Base-by-base conservation (phyloP, 768 basidiomycete species). In the Termitomyces bulborhizus region DNA sequence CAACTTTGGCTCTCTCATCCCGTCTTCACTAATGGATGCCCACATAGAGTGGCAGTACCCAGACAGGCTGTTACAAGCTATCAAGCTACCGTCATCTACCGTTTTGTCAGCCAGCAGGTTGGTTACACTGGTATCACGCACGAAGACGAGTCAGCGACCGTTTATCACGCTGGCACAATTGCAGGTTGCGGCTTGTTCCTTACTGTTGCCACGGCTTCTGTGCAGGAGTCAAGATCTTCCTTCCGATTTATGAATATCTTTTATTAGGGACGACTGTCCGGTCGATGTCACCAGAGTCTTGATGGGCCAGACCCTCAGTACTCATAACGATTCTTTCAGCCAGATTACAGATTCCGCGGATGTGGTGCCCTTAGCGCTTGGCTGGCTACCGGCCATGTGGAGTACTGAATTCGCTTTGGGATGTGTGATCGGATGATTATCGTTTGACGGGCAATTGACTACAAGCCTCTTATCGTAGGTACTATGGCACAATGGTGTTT, bases 101-200 rank as follows among this genome's bases (percentile, higher is more conserved):
- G 76, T 3, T 78, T 78, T 59, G 67, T 76, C 46, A 72, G 70
- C 51, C 71, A 77, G 48, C 68, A 76, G 31, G 69, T 79, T 41
- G 68, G 72, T 47, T 69, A 73, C 18, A 73, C 72, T 12, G 74
- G 74, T 1, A 68, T 79, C 6, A 76, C 73, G 6, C 61, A 65
- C 16, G 75, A 75, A 4, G 73, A 77, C 40, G 76, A 78, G 66
- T 63, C 53, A 18, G 54, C 59, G 51, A 75, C 72, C 1, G 77
- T 76, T 2, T 79, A 78, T 59, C 79, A 75, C 60, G 77, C 76
- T 55, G 77, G 76, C 2, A 55, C 78, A 18, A 72, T 80, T 40
- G 78, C 74, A 52, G 59, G 70, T 63, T 3, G 18, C 34, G 21
- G 16, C 9, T 7, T 31, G 44, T n/a, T 8, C 16, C 11, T 8